Base-by-base conservation (phyloP, 352 stramenopile species). In the Phytophthora sojae region DNA sequence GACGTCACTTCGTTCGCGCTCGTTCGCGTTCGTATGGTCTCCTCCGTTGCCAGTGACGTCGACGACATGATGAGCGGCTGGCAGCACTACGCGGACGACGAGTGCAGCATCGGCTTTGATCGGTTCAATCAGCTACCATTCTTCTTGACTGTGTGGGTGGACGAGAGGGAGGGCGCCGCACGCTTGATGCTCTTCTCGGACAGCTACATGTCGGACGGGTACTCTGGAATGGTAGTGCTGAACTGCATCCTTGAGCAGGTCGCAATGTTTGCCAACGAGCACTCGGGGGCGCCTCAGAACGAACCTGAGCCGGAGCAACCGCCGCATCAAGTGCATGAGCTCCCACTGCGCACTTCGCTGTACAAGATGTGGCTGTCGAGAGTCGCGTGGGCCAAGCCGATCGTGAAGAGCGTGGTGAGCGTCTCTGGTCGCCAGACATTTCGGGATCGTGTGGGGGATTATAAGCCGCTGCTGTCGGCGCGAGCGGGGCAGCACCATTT, bases 181-280 rank as follows among this genome's bases (percentile, higher is more conserved):
- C 78, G 79, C 11, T 57, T 86, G 30, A 69, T 89, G 45, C 59
- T 89, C 63, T 78, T 86, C 21, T 70, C 78, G 0, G 81, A 89
- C 35, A 75, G 78, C 62, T 85, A 80, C 71, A 86, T 89, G 81
- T 81, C 78, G 11, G 81, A 89, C 42, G 61, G 71, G 1, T 65
- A 52, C 2, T 85, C 81, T 0, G 78, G 76, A 5, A 56, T 69
- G 19, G 79, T 79, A 49, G 59, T 83, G 5, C 66, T 86, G 14
- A 76, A 85, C 47, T 52, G 67, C 7, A 29, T 89, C 8, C 63
- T 89, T 4, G 56, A 82, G 14, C 37, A 56, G 6, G 17, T 61
- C 5, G 42, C 23, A 2, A n/a, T 51, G 25, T 45, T 74, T 19
- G 26, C 39, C 6, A 69, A 47, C 2, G 14, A 61, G 8, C 32